These are phyloP conservation scores for Prillingera fragicola DNA, from an alignment of 1,284 basidiomycete genomes.

Conservation along the genomic window DNA sequence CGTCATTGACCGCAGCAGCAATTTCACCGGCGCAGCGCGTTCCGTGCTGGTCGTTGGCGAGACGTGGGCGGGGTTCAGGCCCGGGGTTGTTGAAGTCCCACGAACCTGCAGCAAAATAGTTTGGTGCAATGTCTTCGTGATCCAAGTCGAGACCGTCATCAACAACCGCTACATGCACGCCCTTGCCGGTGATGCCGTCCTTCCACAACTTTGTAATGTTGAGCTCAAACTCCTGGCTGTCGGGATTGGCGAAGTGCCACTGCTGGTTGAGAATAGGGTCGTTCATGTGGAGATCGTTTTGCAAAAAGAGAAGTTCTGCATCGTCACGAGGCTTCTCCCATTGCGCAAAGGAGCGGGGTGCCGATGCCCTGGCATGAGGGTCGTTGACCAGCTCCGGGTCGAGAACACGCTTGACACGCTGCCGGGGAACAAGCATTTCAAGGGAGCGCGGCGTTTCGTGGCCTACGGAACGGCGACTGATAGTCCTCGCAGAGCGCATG, in stretches of 20 bases:
- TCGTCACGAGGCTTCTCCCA: constrained; percentile 41
- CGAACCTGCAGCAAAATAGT: constrained; percentile 84
- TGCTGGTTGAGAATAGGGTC: constrained; percentile 84
- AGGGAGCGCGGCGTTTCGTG: too few species aligned
- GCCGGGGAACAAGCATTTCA: constrained; percentile 6
- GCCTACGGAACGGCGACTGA: constrained; percentile 52
- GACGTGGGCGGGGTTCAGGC: constrained; percentile 75
- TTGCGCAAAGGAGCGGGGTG: constrained; percentile 20
- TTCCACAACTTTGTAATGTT: constrained; percentile 57
- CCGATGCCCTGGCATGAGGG: constrained; percentile 39
- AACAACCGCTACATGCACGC: constrained; percentile 81
- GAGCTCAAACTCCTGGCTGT: constrained; percentile 50
- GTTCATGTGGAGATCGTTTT: constrained; percentile 58
- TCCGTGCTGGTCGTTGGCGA: constrained; percentile 91
- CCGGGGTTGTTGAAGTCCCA: constrained; percentile 97
- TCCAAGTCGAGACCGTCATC: constrained; percentile 95
- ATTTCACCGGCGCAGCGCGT: constrained; percentile 98
- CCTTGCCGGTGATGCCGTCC: constrained; percentile 76
- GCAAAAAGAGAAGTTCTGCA: constrained; percentile 51
- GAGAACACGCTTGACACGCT: constrained; percentile 16
- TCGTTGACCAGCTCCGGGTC: neutral
- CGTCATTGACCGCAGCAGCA: constrained; percentile 91
- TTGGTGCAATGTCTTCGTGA: constrained; percentile 77
- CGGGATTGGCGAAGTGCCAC: constrained; percentile 66
- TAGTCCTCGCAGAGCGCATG: constrained; percentile 46